These are phyloP conservation scores for Pseudozyma flocculosa DNA, from an alignment of 1,284 basidiomycete species.

Conservation along the genomic window DNA sequence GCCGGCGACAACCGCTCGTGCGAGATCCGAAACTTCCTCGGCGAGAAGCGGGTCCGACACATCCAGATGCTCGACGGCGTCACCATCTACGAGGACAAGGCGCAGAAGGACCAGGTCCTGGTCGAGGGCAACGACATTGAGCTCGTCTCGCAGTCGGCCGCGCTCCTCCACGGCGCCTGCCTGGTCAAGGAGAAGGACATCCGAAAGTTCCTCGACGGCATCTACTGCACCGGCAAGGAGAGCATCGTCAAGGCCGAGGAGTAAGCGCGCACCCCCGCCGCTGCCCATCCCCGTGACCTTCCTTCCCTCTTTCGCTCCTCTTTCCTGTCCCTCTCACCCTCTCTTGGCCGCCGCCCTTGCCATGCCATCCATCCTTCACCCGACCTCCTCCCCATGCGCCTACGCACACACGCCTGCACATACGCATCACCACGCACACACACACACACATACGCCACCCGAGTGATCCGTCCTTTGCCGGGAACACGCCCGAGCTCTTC, in stretches of 20 bases:
- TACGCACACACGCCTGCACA: too few relatives aligned
- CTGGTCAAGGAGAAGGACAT: conserved; percentile 62
- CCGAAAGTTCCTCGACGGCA: conserved; percentile 63
- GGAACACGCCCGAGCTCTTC: too few relatives aligned
- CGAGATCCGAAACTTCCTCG: conserved; percentile 98
- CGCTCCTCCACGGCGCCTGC: conserved; percentile 55
- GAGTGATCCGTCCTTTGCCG: too few relatives aligned
- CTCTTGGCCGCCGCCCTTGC: too few relatives aligned
- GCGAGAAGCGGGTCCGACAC: conserved; percentile 87
- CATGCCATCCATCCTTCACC: too few relatives aligned
- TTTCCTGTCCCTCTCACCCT: too few relatives aligned
- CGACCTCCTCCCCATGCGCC: too few relatives aligned
- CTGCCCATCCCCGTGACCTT: too few relatives aligned
- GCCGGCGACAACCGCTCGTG: conserved; percentile 74
- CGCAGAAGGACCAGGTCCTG: conserved; percentile 76
- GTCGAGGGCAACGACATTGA: conserved; percentile 64
- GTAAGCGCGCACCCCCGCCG: conserved; percentile 62
- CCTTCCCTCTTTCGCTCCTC: neutral
- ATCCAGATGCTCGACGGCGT: conserved; percentile 91
- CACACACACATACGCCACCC: too few relatives aligned
- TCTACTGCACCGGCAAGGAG: conserved; percentile 87
- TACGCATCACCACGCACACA: too few relatives aligned
- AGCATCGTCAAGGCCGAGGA: conserved; percentile 62
- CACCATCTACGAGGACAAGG: conserved; percentile 82
- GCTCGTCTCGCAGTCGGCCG: conserved; percentile 57